A percentile compares a stretch with the other conserved stretches of the same genome.
Conservation (phyloP, 257 asterid genomes). For the Ballota nigra region DNA sequence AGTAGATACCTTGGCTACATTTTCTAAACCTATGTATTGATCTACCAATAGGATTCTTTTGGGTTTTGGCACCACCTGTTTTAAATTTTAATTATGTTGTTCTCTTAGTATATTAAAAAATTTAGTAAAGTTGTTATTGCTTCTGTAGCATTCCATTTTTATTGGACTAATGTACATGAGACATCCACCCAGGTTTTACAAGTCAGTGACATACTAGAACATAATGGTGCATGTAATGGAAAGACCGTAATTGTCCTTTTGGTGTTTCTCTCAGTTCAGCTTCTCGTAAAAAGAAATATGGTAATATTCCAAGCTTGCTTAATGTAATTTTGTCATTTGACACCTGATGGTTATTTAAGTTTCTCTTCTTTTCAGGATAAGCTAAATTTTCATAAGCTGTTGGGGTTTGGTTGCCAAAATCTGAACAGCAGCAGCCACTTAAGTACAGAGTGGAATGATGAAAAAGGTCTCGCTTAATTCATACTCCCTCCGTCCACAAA, state of each 20-base stretch:
- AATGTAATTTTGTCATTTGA: conserved; percentile 6
- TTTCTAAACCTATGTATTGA: background rate
- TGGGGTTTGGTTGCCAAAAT: conserved; percentile 68
- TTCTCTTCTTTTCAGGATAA: conserved; percentile 59
- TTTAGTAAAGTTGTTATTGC: conserved; percentile 15
- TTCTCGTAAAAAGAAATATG: conserved; percentile 85
- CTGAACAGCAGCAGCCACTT: conserved; percentile 45
- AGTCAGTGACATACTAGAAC: conserved; percentile 91
- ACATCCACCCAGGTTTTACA: conserved; percentile 74
- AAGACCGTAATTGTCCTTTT: conserved; percentile 78
- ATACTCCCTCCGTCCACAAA: no score
- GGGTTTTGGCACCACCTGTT: background rate
- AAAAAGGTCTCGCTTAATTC: conserved; percentile 48
- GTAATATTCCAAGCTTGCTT: conserved; percentile 38
- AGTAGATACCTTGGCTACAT: background rate
- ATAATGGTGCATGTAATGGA: conserved; percentile 86
- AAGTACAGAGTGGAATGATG: conserved; percentile 47
- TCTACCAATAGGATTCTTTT: conserved; percentile 6
- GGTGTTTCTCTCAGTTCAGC: conserved; percentile 91
- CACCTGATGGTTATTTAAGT: conserved; percentile 21
- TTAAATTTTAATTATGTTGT: background rate
- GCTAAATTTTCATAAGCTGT: conserved; percentile 81
- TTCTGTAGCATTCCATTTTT: conserved; percentile 14
- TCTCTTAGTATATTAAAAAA: background rate
- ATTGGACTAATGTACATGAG: conserved; percentile 25